These are phyloP conservation scores for Apodospora peruviana DNA, from an alignment of 495 filamentous ascomycete genomes.

Conservation along the genomic window DNA sequence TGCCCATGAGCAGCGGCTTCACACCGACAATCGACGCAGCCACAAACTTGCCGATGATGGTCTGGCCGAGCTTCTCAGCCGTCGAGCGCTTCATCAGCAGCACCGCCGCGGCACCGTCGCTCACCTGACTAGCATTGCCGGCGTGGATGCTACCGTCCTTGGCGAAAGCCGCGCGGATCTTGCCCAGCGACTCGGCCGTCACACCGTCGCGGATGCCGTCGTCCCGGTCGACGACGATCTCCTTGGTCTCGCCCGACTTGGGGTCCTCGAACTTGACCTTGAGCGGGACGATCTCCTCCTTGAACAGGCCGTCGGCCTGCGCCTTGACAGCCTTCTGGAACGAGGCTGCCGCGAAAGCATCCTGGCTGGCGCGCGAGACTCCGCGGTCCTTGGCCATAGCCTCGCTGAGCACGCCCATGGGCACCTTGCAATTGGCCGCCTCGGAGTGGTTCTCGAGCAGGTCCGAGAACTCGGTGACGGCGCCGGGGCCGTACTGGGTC, in stretches of 20 bases:
- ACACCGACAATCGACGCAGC: conserved; percentile 81
- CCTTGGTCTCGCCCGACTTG: conserved; percentile 82
- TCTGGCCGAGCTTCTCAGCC: conserved; percentile 80
- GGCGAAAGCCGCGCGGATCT: conserved; percentile 88
- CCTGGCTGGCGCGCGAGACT: conserved; percentile 68
- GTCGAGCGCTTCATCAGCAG: conserved; percentile 93
- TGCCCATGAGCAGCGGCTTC: conserved; percentile 87
- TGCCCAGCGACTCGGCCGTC: conserved; percentile 75
- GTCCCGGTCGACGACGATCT: conserved; percentile 76
- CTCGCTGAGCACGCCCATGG: conserved; percentile 94
- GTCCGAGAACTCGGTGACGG: conserved; percentile 91
- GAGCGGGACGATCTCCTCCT: conserved; percentile 85
- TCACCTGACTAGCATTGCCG: conserved; percentile 92
- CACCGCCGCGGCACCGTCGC: conserved; percentile 92
- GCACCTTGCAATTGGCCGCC: conserved; percentile 92
- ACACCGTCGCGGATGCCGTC: conserved; percentile 85
- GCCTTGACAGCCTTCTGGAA: conserved; percentile 87
- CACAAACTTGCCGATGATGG: conserved; percentile 83
- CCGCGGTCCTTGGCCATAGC: conserved; percentile 83
- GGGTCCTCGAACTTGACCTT: conserved; percentile 81
- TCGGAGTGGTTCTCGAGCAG: conserved; percentile 78
- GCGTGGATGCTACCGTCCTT: conserved; percentile 91
- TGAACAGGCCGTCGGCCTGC: conserved; percentile 83
- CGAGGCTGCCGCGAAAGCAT: conserved; percentile 81
- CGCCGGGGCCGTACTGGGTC: conserved; percentile 81